Evolutionary conservation across 495 filamentous ascomycete species (phyloP).

Genomic region (Xylaria bambusicola): DNA sequence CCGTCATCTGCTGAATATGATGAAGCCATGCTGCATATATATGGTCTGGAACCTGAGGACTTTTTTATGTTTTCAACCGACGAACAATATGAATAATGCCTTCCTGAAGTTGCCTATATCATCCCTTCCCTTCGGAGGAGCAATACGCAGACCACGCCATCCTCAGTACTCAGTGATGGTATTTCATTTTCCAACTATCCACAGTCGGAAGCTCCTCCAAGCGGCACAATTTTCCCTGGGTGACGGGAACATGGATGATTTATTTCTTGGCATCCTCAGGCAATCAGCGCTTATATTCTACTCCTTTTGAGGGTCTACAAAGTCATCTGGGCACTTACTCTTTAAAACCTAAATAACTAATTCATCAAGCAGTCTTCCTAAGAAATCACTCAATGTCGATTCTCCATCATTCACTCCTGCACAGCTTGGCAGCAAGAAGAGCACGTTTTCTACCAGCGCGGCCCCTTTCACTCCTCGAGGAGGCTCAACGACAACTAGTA

Average conservation of each 20-base stretch:
- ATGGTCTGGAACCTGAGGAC: no score
- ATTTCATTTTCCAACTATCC: no score
- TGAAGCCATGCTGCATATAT: no score
- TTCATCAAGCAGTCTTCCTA: conserved; percentile 40
- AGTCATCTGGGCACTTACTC: not conserved
- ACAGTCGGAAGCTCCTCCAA: not conserved
- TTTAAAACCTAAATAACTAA: not conserved
- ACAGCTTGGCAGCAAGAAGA: conserved; percentile 55
- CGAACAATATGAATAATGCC: no score
- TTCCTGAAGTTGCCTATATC: no score
- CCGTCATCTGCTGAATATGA: no score
- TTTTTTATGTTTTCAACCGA: no score
- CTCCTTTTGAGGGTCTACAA: not conserved
- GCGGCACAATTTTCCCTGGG: not conserved
- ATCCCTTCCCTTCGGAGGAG: no score
- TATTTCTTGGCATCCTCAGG: not conserved
- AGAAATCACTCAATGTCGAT: conserved; percentile 90
- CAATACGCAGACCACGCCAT: no score
- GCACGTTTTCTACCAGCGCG: conserved; percentile 78
- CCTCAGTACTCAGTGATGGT: no score
- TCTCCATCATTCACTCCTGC: conserved; percentile 92
- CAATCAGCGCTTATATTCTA: not conserved
- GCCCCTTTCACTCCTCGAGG: conserved; percentile 82
- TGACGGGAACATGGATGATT: not conserved
- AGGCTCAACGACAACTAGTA: conserved; percentile 29